Evolutionary conservation across 352 stramenopile genomes (phyloP), one percentile per base, ranked within the genome.

Genomic region (Globisporangium iwayamae): DNA sequence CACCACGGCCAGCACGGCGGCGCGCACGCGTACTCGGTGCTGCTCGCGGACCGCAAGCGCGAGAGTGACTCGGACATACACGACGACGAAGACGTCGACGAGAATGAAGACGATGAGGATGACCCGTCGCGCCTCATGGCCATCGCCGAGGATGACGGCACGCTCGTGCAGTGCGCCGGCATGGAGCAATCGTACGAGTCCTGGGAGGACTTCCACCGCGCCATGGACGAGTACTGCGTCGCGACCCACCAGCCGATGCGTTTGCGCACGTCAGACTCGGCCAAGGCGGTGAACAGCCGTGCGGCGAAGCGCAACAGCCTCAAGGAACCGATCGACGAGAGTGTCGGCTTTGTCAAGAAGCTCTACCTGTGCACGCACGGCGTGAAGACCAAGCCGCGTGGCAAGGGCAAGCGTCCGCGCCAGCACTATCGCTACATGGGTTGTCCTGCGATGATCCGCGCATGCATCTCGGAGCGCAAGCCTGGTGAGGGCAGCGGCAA

Each of bases 391-490:
- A 93, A 93, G 70, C 85, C 85, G 20, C 74, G 85, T 36, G 85
- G 85, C 48, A 93, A 93, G 62, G 85, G 85, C 25, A 93, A 93
- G 59, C 69, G 85, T 6, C 85, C 85, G 32, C 72, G 85, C 52
- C 85, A 93, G 65, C 85, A 91, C 65, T 93, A 93, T 52, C 79
- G 85, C 4, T 93, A 93, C 66, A 90, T 91, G 82, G 85, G 85
- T 11, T 93, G 85, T 45, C 85, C 85, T 1, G 82, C 82, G 11
- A 93, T 93, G 85, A 90, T 93, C 52, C 85, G 85, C 18, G 85
- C 85, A 14, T 90, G 79, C 50, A 93, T 93, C 54, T 91, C 85
- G 47, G 85, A 93, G 65, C 75, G 83, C 46, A 93, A 91, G 64
- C 71, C 75, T 0, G 77, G 68, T 13, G 81, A 91, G 53, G 76